Base-by-base conservation (phyloP, 257 asterid genomes). In the Anisodus acutangulus region DNA sequence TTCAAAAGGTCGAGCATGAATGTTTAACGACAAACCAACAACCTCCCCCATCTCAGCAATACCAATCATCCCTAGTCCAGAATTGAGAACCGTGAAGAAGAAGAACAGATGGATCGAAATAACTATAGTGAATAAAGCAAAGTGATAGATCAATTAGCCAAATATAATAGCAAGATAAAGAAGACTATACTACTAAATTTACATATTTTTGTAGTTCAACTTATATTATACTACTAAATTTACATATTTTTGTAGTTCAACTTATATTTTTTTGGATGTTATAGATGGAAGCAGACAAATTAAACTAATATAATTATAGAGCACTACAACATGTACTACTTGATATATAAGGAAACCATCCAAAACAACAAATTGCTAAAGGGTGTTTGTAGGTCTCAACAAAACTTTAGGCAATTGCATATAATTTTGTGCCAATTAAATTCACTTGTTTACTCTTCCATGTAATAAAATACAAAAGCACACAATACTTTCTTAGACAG, bases 401-500 rank as follows among this genome's bases (percentile, higher is more conserved):
- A 64, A 26, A 64, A 64, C 45, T 10, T 62, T 64, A 5, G 43
- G 43, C 9, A 64, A 64, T 26, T 35, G 8, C n/a, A 64, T 64
- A 11, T 64, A 64, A 1, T 64, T 26, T 64, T 26, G 71, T 64
- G 71, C 71, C 71, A 64, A 31, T 64, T 31, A 2, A 31, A 26
- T 26, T 64, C 45, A 64, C 17, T 64, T 64, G 71, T 64, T 31
- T 64, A 64, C 71, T 64, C 71, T 31, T 31, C 45, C 69, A 22
- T 63, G 10, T 2, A 26, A 26, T 15, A 13, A 16, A 17, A 59
- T 59, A 35, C 5, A 74, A 19, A 16, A 59, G 31, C 11, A 17
- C 66, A 41, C 63, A 76, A 76, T 76, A 51, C 45, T 49, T 76
- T 76, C 45, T 53, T 76, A 8, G 81, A 76, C 81, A 76, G 26